Conservation (phyloP, 2,329 filamentous ascomycete species). For the Davidsoniella eucalypti region DNA sequence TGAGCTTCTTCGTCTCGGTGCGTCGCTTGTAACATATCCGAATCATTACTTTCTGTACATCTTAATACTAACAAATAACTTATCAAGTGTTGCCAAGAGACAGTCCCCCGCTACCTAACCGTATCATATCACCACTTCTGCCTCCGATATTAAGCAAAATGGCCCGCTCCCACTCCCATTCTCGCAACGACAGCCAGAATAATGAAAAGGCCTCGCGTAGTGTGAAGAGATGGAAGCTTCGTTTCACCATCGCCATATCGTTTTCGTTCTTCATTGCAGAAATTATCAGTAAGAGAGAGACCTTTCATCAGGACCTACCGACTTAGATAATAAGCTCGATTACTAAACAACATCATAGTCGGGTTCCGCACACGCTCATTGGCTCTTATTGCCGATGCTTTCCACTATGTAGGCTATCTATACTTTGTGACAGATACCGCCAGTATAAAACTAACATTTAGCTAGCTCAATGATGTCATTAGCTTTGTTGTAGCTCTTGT, state of each 20-base stretch:
- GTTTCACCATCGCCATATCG: conserved; percentile 31
- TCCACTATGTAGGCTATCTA: conserved; percentile 47
- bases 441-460: conserved; percentile 11
- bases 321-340: conserved; percentile 7
- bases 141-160: background rate
- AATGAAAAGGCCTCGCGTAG: background rate
- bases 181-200: background rate
- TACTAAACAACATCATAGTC: conserved; percentile 23
- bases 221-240: conserved; percentile 28
- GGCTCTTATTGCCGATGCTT: conserved; percentile 59
- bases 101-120: too few species aligned
- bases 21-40: too few species aligned
- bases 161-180: background rate
- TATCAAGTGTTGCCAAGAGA: too few species aligned
- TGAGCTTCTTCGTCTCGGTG: too few species aligned
- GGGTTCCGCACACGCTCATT: conserved; percentile 56
- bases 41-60: too few species aligned
- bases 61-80: too few species aligned
- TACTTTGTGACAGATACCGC: background rate
- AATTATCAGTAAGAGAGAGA: conserved; percentile 25
- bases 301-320: background rate
- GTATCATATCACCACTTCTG: background rate
- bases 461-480: conserved; percentile 52
- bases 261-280: conserved; percentile 36
- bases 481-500: conserved; percentile 50